These are phyloP conservation scores for Rhazya stricta DNA, from an alignment of 257 asterid genomes.

Conservation along the genomic window DNA sequence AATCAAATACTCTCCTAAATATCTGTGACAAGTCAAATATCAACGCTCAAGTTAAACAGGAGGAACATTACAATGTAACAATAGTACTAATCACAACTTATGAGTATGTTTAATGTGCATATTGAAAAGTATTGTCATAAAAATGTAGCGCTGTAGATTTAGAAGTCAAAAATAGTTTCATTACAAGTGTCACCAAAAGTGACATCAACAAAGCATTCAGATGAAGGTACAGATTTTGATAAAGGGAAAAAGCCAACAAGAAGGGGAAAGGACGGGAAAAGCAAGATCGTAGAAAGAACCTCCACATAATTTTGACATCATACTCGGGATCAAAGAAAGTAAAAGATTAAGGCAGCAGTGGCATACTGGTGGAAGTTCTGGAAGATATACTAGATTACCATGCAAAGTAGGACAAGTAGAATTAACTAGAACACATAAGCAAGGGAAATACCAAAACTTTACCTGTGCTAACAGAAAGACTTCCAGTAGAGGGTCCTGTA, in stretches of 20 bases:
- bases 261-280: neutral
- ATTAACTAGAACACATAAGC: neutral
- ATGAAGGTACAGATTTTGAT: neutral
- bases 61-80: neutral
- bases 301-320: neutral
- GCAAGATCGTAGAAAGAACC: neutral
- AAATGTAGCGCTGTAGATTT: neutral
- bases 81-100: neutral
- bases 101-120: neutral
- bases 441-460: conserved; percentile 31
- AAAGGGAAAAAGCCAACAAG: neutral
- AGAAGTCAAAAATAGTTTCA: neutral
- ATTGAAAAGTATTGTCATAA: neutral
- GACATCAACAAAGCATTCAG: neutral
- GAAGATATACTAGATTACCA: neutral
- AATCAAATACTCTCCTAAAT: neutral
- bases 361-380: neutral
- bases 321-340: neutral
- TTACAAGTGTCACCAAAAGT: neutral
- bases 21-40: neutral
- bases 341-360: neutral
- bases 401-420: neutral
- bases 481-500: conserved; percentile 63
- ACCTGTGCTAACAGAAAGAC: conserved; percentile 46
- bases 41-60: neutral